Base-by-base conservation (phyloP, 306 rosid species). In the Herpetospermum pedunculosum region DNA sequence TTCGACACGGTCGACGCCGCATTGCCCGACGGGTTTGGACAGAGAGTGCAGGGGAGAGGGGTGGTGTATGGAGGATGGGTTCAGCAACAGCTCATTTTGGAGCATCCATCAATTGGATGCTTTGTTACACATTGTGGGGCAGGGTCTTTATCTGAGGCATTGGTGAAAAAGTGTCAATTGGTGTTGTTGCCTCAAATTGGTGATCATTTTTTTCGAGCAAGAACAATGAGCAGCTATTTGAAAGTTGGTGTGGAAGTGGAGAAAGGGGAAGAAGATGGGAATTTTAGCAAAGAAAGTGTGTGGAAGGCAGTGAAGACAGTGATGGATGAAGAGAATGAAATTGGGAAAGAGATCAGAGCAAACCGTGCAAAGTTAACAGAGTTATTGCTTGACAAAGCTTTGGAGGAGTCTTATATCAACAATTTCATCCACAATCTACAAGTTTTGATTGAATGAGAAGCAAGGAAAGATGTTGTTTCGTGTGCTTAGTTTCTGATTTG, bases 41-140 rank as follows among this genome's bases (percentile, higher is more conserved):
- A 84, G 69, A 82, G 92, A 73, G 74, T 82, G 12, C 40, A 77
- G 37, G 84, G 78, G 64, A 89, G 81, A 84, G 94, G 92, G 63
- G 53, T 89, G 41, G 88, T 92, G 49, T 54, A 75, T 30, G 90
- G 85, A 5, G 89, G 82, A 40, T 89, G 97, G 97, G 77, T 92
- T 67, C 89, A 86, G 12, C 94, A 89, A 8, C 90, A 83, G 58
- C 29, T 79, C 73, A 81, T 92, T 21, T 67, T 89, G 79, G 82
- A 75, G 60, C 94, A 88, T 80, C 86, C 88, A 32, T 88, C 92
- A 1, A 88, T 92, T 34, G 97, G 96, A 35, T 89, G 93, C 81
- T 89, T 89, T 70, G 89, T 91, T 16, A 87, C 97, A 6, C 96
- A 91, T 67, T 89, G 92, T 40, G 96, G 97, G 21, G 78, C 91